phyloP scores from a whole-genome alignment of 164 flowering plant species.

The Nelumbo lutea region DNA sequence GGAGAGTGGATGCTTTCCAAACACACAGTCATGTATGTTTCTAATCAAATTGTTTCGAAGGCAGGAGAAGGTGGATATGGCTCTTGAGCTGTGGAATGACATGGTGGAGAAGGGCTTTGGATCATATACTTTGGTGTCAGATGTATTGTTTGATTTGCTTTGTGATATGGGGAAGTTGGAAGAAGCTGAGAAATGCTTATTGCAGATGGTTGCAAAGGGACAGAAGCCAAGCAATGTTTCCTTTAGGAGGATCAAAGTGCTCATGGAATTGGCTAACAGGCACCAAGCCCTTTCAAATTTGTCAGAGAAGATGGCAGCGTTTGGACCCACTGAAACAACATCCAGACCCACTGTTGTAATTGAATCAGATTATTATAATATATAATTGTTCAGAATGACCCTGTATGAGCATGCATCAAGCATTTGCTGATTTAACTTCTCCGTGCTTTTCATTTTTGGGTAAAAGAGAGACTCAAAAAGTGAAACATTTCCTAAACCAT shows the following conservation, averaged over 20 bases:
- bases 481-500: no score
- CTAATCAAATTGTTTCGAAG: slow-evolving; percentile 60
- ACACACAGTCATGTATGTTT: slow-evolving; percentile 89
- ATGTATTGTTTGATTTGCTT: slow-evolving; percentile 83
- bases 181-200: slow-evolving; percentile 80
- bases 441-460: no score
- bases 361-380: no score
- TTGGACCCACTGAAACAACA: slow-evolving; percentile 23
- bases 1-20: slow-evolving; percentile 66
- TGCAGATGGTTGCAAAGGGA: slow-evolving; percentile 84
- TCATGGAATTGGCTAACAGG: slow-evolving; percentile 80
- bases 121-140: slow-evolving; percentile 71
- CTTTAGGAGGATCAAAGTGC: slow-evolving; percentile 79
- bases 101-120: slow-evolving; percentile 93
- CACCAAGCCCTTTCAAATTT: slow-evolving; percentile 46
- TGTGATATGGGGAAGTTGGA: slow-evolving; percentile 81
- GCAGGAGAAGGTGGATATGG: slow-evolving; percentile 83
- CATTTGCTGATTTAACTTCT: no score
- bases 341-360: no score
- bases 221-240: slow-evolving; percentile 80
- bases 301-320: slow-evolving; percentile 54
- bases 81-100: slow-evolving; percentile 71
- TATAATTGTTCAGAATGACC: no score
- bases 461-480: no score
- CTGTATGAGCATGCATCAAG: no score